Conservation (phyloP, 208 protist species). For the Blechomonas ayalai region DNA sequence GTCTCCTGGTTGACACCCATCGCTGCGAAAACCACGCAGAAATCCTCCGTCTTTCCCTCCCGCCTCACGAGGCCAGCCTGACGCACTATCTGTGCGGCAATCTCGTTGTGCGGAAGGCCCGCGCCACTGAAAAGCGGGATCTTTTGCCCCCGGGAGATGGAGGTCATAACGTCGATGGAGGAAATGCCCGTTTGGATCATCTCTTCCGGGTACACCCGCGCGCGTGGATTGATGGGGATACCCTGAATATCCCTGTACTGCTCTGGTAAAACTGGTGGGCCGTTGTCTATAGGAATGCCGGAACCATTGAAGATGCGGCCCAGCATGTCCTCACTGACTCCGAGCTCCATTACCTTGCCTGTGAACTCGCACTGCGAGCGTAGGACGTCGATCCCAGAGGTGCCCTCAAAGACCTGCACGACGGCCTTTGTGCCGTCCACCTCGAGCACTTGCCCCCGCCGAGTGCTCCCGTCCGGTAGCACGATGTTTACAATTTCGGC, state of each 20-base stretch:
- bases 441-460: constrained; percentile 98
- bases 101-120: constrained; percentile 99
- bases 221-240: constrained; percentile 99
- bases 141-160: constrained; percentile 99
- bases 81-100: constrained; percentile 99
- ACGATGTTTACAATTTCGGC: constrained; percentile 99
- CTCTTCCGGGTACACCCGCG: constrained; percentile 99
- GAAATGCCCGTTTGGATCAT: constrained; percentile 99
- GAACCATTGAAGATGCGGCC: constrained; percentile 99
- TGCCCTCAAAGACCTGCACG: constrained; percentile 99
- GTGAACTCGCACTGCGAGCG: constrained; percentile 97
- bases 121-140: constrained; percentile 99
- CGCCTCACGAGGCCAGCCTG: constrained; percentile 98
- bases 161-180: constrained; percentile 99
- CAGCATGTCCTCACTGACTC: constrained; percentile 99
- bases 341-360: constrained; percentile 98
- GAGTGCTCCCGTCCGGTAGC: constrained; percentile 93
- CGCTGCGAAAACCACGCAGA: constrained; percentile 99
- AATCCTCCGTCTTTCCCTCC: constrained; percentile 92
- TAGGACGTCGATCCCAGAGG: constrained; percentile 98
- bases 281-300: constrained; percentile 99
- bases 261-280: constrained; percentile 97
- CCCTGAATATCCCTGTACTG: constrained; percentile 99
- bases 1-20: constrained; percentile 99
- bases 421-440: constrained; percentile 98